Evolutionary conservation across 768 basidiomycete genomes (phyloP), one percentile per base, ranked within the genome.

Genomic region (Russula foetens): DNA sequence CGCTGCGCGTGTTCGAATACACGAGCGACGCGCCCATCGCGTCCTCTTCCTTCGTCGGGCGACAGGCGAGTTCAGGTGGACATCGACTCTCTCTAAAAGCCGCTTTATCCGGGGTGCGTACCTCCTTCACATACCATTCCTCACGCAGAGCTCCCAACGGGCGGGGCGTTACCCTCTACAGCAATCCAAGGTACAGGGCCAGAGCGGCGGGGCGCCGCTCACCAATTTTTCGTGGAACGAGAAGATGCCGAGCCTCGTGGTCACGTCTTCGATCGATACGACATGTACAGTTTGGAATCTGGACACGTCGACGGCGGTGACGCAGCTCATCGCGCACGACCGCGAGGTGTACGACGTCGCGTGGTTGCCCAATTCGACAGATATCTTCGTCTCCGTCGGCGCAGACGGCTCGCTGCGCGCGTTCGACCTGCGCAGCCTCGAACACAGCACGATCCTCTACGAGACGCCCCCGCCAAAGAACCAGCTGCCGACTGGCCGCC

Each of bases 261-360:
- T 98, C 41, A 99, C 97, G 7, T 95, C 95, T 23, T 97, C 94
- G 8, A 96, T 98, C 67, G 97, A 99, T 70, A 99, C 97, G 53
- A 98, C 95, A 14, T 98, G 96, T 72, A 98, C 97, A 2, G 90
- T 98, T 26, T 99, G 97, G 97, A 97, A 99, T 73, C 91, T 99
- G 70, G 90, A 96, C 68, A 92, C 92, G 4, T 83, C 85, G 26
- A 86, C 89, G 8, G 96, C 97, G 28, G 84, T 98, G 70, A 99
- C 97, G 3, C 97, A 99, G 72, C 84, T 99, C 62, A 96, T 97
- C 69, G 94, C 96, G 0, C 95, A 97, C 73, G 94, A 98, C 77
- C 84, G 91, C 49, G 89, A 95, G 75, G 94, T 92, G 15, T 96
- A 95, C 75, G 94, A 97, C 70, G 94, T 97, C 45, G 94, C 93